Conservation (phyloP, 148 eudicot genomes). For the Vaccinium myrtillus region DNA sequence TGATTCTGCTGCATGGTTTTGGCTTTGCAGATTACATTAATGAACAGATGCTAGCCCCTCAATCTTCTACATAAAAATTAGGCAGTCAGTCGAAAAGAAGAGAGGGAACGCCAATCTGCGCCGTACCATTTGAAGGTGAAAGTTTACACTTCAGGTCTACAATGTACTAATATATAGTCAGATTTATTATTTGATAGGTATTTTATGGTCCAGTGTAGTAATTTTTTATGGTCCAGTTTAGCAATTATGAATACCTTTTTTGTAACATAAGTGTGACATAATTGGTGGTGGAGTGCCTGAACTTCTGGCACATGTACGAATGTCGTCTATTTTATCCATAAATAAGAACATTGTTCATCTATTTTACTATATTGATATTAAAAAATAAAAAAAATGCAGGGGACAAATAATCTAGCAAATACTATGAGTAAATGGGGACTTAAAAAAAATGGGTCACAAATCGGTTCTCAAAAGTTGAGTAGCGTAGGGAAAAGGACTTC, state of each 20-base stretch:
- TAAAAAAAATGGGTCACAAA: not conserved
- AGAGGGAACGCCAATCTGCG: not conserved
- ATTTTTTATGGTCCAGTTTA: not conserved
- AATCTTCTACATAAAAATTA: not conserved
- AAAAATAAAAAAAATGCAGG: not conserved
- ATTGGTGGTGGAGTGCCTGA: not conserved
- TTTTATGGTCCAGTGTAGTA: not conserved
- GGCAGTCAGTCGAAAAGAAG: not conserved
- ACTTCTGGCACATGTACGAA: not conserved
- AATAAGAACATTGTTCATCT: not conserved
- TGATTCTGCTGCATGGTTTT: constrained; percentile 13
- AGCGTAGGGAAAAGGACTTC: not conserved
- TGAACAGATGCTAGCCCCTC: not conserved
- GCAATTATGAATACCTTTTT: not conserved
- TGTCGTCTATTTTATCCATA: not conserved
- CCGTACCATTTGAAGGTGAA: not conserved
- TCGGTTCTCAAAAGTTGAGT: not conserved
- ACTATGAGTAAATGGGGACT: not conserved
- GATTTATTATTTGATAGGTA: not conserved
- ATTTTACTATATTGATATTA: not conserved
- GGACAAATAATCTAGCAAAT: not conserved
- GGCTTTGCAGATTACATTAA: constrained; percentile 8
- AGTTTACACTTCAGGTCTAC: not conserved
- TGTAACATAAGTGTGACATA: not conserved
- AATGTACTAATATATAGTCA: not conserved